Base-by-base conservation (phyloP, 768 basidiomycete species). In the Galerina marginata region DNA sequence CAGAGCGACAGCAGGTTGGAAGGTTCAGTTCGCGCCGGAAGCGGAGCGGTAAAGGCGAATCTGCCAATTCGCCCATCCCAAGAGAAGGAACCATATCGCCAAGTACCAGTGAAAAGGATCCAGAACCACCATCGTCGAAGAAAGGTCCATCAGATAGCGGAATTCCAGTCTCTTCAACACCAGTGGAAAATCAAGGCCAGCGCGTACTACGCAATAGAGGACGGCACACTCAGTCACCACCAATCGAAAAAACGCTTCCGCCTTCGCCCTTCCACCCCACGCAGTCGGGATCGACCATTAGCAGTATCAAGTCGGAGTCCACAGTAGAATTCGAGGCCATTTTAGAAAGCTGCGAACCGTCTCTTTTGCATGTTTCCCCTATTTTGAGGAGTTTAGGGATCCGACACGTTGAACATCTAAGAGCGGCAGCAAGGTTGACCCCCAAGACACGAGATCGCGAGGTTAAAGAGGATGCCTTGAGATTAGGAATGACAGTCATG, bases 361-460 rank as follows among this genome's bases (percentile, higher is more conserved):
- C 89, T 3, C 73, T 92, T 49, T 54, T 83, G 14, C 90, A 91
- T 73, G 82, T 90, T 42, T 74, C 78, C 1, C 87, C 87, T 0
- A 74, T 84, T 15, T 74, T 92, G 33, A 76, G 75, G 33, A 79
- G 74, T 26, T 75, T 92, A 9, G 90, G 90, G 0, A 88, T 91
- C 36, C 72, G 77, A 52, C 79, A 74, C 9, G 75, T 83, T 51
- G 87, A 86, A 40, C 89, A 91, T 71, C 72, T 92, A 39, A 77
- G 81, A 10, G 90, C 90, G 2, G 74, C 91, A 15, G 81, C 80
- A 9, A 77, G 82, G 56, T 71, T 92, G 61, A 83, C 82, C 39
- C 87, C 88, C 56, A 86, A 84, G 60, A 91, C 86, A 20, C 74
- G 90, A 62, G 85, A 92, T 70, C 75, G 84, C 58, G 88, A 91